These are phyloP conservation scores for Phytophthora citrophthora DNA, from an alignment of 352 stramenopile species.

Conservation along the genomic window DNA sequence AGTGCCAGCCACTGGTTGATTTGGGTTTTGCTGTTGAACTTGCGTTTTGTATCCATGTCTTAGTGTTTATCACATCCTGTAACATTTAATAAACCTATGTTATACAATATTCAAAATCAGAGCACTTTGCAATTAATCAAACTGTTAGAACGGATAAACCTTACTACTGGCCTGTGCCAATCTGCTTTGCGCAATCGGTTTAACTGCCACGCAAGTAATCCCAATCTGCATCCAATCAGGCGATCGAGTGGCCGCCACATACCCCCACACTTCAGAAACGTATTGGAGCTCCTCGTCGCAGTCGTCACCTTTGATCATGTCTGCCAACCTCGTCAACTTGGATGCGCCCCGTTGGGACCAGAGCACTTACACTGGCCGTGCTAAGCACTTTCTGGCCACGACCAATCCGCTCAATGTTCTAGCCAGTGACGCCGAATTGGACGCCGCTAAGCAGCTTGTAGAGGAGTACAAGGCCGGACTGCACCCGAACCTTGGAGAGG, in stretches of 20 bases:
- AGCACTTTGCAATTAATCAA: no score
- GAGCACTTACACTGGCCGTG: slow-evolving; percentile 77
- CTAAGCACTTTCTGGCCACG: slow-evolving; percentile 88
- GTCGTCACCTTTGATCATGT: slow-evolving; percentile 15
- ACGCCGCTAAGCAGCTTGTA: slow-evolving; percentile 73
- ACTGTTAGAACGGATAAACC: not conserved
- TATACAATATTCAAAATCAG: no score
- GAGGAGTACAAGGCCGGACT: slow-evolving; percentile 65
- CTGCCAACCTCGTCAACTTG: slow-evolving; percentile 45
- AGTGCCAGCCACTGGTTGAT: slow-evolving; percentile 1
- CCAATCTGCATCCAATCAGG: slow-evolving; percentile 22
- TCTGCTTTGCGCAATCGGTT: slow-evolving; percentile 21
- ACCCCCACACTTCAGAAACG: slow-evolving; percentile 6
- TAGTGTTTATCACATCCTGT: not conserved
- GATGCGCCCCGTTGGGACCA: slow-evolving; percentile 87
- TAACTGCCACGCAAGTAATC: slow-evolving; percentile 15
- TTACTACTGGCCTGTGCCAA: not conserved
- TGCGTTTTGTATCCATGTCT: slow-evolving; percentile 17
- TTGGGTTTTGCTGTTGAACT: slow-evolving; percentile 11
- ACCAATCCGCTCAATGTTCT: slow-evolving; percentile 88
- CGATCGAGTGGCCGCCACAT: slow-evolving; percentile 12
- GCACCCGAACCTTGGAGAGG: slow-evolving; percentile 50
- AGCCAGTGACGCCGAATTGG: slow-evolving; percentile 74
- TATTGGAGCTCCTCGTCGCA: slow-evolving; percentile 7
- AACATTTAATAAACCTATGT: not conserved